phyloP scores from a whole-genome alignment of 2,329 filamentous ascomycete genomes.

The Ramularia endophylla region DNA sequence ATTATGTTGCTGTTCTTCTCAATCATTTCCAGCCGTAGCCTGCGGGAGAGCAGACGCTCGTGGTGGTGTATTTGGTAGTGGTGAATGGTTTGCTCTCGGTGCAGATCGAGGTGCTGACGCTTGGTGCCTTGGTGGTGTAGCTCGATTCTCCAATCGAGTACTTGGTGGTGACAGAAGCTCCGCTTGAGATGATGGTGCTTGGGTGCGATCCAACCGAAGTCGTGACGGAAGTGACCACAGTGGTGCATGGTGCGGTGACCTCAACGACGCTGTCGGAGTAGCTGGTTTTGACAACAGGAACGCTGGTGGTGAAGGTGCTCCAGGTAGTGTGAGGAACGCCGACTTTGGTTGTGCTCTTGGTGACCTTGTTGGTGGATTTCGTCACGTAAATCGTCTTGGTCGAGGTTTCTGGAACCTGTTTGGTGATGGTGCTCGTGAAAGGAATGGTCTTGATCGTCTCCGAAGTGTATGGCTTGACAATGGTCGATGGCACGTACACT shows the following conservation, averaged over 20 bases:
- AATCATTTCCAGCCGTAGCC: neutral
- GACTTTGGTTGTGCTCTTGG: constrained; percentile 6
- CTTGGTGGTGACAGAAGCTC: neutral
- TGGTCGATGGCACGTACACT: constrained; percentile 6
- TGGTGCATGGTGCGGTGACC: neutral
- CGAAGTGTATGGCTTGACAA: constrained; percentile 3
- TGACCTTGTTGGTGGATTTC: constrained; percentile 4
- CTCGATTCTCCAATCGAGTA: neutral
- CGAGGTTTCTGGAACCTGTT: constrained; percentile 1
- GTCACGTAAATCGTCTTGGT: constrained; percentile 7
- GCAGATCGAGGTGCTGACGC: neutral
- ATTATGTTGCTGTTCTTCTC: neutral
- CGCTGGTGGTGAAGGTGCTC: neutral
- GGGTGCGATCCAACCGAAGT: neutral
- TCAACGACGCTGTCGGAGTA: neutral
- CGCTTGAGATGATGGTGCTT: neutral
- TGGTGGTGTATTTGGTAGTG: constrained; percentile 3
- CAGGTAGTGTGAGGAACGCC: neutral
- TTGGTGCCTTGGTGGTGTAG: constrained; percentile 1
- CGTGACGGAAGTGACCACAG: neutral
- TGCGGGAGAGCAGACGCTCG: constrained; percentile 3
- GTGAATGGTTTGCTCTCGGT: constrained; percentile 1
- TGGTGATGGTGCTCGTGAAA: neutral
- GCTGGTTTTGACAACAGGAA: constrained; percentile 6
- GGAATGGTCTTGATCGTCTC: neutral